These are phyloP conservation scores for Polytrichum commune DNA, from an alignment of 225 moss, liverwort and hornwort species.

Conservation along the genomic window DNA sequence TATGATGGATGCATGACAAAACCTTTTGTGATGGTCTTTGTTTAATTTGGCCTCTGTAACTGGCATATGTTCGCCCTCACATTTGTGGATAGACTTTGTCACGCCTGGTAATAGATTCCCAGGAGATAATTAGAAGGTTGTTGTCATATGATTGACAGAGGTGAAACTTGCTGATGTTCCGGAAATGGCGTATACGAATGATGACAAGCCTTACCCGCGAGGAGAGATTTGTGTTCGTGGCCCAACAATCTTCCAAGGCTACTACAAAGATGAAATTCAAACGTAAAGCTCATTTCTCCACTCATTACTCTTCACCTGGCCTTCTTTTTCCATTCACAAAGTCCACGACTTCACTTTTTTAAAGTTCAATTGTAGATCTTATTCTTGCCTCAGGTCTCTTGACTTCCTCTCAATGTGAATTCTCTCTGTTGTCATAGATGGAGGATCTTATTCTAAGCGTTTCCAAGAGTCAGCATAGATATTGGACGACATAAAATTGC, in stretches of 20 bases:
- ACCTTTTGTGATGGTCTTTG: too few species aligned
- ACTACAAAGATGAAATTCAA: slow-evolving; percentile 96
- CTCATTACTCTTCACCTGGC: background rate
- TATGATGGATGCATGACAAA: too few species aligned
- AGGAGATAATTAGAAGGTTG: too few species aligned
- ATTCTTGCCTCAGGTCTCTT: background rate
- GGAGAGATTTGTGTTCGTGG: slow-evolving; percentile 96
- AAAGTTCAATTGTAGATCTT: background rate
- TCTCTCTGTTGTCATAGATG: background rate
- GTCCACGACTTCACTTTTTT: too few species aligned
- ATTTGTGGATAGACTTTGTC: too few species aligned
- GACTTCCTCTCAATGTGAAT: background rate
- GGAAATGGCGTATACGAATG: slow-evolving; percentile 89
- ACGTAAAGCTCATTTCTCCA: slow-evolving; percentile 32
- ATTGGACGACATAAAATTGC: too few species aligned
- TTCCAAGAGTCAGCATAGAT: too few species aligned
- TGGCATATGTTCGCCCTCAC: too few species aligned
- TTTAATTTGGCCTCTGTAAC: too few species aligned
- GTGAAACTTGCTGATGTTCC: slow-evolving; percentile 88
- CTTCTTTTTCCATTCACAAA: background rate
- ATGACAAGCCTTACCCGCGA: slow-evolving; percentile 83
- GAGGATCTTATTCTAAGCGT: too few species aligned
- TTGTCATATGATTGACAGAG: slow-evolving; percentile 32
- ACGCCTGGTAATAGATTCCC: too few species aligned
- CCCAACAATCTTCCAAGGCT: slow-evolving; percentile 81